Evolutionary conservation across 345 rosid species (phyloP).

Genomic region (Eucalyptus erythrocorys): DNA sequence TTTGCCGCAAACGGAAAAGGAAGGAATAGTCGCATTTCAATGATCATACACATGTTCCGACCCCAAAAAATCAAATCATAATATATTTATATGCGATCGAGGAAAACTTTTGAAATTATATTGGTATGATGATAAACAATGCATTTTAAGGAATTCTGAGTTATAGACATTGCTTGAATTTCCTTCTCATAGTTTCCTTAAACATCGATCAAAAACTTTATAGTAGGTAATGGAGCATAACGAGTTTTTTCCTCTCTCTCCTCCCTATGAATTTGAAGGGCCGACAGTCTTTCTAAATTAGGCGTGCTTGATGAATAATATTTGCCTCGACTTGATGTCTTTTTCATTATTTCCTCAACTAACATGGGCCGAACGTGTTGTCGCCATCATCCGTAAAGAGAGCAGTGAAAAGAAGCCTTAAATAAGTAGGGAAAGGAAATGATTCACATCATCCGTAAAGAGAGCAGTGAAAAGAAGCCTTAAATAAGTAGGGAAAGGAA

Average conservation of each 20-base stretch:
- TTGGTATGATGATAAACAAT: too few relatives aligned
- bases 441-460: too few relatives aligned
- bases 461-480: background rate
- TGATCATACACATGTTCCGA: background rate
- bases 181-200: background rate
- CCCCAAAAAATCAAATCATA: background rate
- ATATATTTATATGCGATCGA: too few relatives aligned
- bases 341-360: background rate
- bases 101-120: background rate
- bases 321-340: too few relatives aligned
- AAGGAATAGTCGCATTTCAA: background rate
- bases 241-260: background rate
- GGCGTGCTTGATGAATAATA: background rate
- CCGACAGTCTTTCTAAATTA: rapidly evolving
- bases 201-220: background rate
- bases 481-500: background rate
- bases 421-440: too few relatives aligned
- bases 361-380: background rate
- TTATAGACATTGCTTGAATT: background rate
- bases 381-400: rapidly evolving
- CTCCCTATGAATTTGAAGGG: background rate
- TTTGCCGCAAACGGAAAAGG: background rate
- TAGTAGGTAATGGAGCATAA: rapidly evolving
- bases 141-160: background rate
- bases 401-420: too few relatives aligned